Percentiles rank a stretch among this genome's conserved stretches.
Evolutionary conservation across 805 yeast genomes (phyloP).

Genomic region (Myxozyma melibiosi): DNA sequence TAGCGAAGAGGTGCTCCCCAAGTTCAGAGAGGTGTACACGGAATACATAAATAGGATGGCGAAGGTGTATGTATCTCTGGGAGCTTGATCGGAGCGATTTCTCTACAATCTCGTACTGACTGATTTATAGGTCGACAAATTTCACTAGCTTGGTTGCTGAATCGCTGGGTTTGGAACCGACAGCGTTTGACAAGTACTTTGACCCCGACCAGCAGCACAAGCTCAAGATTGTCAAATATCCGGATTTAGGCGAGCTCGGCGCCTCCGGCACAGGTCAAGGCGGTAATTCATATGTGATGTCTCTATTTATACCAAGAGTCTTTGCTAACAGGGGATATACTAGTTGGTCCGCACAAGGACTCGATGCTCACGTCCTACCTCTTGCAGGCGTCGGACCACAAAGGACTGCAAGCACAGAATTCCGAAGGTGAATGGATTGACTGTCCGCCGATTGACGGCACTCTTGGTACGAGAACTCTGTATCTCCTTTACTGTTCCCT

Average conservation of each 20-base stretch:
- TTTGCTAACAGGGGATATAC: slow-evolving; percentile 43
- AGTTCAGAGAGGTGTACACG: slow-evolving; percentile 13
- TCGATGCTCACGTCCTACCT: slow-evolving; percentile 33
- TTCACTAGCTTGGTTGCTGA: slow-evolving; percentile 51
- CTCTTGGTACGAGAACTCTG: slow-evolving; percentile 9
- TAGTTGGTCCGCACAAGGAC: slow-evolving; percentile 70
- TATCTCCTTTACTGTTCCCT: not conserved
- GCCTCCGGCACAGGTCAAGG: slow-evolving; percentile 30
- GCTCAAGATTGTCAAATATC: slow-evolving; percentile 62
- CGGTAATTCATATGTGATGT: slow-evolving; percentile 14
- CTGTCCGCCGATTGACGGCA: slow-evolving; percentile 51
- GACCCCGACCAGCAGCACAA: slow-evolving; percentile 50
- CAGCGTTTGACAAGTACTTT: slow-evolving; percentile 53
- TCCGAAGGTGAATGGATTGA: slow-evolving; percentile 60
- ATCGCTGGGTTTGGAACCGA: slow-evolving; percentile 53
- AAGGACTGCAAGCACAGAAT: slow-evolving; percentile 58
- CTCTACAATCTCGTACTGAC: not conserved
- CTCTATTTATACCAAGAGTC: not conserved
- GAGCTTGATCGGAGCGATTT: no score
- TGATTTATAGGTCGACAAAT: slow-evolving; percentile 6
- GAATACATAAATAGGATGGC: slow-evolving; percentile 25
- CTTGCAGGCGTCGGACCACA: slow-evolving; percentile 25
- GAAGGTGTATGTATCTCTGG: slow-evolving; percentile 18
- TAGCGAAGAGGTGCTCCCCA: slow-evolving; percentile 26
- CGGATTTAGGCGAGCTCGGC: slow-evolving; percentile 46